Base-by-base conservation (phyloP, 371 early-diverging fungal genomes). In the Umbelopsis sp. region DNA sequence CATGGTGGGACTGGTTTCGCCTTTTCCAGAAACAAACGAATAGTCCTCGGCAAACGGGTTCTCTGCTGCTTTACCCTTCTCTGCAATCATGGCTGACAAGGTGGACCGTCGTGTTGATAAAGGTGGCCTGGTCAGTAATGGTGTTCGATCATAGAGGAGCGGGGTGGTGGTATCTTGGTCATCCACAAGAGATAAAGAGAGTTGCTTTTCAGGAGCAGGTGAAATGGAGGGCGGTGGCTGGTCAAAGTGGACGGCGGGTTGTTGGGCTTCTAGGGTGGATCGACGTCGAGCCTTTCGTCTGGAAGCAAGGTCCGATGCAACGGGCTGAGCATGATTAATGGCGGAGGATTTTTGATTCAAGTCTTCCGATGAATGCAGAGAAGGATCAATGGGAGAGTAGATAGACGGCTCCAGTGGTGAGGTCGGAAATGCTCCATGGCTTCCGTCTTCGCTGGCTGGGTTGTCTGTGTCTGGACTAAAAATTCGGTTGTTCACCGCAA, bases 21-120 rank as follows among this genome's bases (percentile, higher is more conserved):
- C 88, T 66, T 85, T 80, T 0, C 89, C 90, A 63, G 89, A 84
- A 1, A 86, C 82, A 66, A 81, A 85, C 0, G 86, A 74, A 71
- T 89, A 94, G 51, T 84, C 86, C 38, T 88, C 89, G 0, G 89
- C 81, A 76, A 93, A 93, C 9, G 94, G 93, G 65, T 94, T 94
- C 29, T 88, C 83, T 0, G 86, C 86, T 46, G 80, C 79, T 1
- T 80, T 83, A 16, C 86, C 81, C 52, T 87, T 86, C 63, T 85
- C 85, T 0, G 82, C 83, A 70, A 94, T 82, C 71, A 92, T 73
- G 20, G 87, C 85, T 0, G 89, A 82, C 16, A 94, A 80, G 0
- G 89, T 85, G 0, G 93, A 93, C 35, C 46, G 62, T 3, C 35
- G 57, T 4, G 35, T 57, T 0, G 57, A 1, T 18, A 35, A 35